A percentile compares a stretch with the other conserved stretches of the same genome.
These are phyloP conservation scores for Xylariomycetidae sp. DNA, from an alignment of 2,329 filamentous ascomycete species.

Conservation along the genomic window DNA sequence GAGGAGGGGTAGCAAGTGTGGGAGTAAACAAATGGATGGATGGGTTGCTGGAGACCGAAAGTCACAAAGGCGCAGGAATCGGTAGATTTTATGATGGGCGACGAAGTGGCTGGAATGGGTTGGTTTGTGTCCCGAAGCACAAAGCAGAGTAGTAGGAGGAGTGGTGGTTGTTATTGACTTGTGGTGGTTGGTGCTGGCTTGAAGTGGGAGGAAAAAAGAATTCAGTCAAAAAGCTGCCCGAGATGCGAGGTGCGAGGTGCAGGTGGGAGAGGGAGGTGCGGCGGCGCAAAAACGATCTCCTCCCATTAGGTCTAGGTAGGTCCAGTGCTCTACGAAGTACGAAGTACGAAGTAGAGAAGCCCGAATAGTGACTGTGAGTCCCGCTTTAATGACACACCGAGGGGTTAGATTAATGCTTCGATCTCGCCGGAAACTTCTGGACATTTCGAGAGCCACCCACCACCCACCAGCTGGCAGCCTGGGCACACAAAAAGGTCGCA, in stretches of 20 bases:
- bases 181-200: slow-evolving; percentile 12
- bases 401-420: too few species aligned
- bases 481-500: too few species aligned
- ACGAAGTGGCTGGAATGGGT: too few species aligned
- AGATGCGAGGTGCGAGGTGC: slow-evolving; percentile 18
- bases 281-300: too few species aligned
- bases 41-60: neutral
- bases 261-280: slow-evolving; percentile 16
- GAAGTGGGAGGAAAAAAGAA: slow-evolving; percentile 6
- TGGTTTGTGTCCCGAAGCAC: too few species aligned
- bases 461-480: too few species aligned
- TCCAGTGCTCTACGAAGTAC: too few species aligned
- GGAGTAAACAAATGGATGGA: neutral
- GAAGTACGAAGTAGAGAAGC: too few species aligned
- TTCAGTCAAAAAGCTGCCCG: slow-evolving; percentile 22
- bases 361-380: too few species aligned
- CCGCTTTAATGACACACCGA: too few species aligned
- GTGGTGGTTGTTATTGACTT: slow-evolving; percentile 2
- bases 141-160: slow-evolving; percentile 3
- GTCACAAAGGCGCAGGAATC: slow-evolving; percentile 1
- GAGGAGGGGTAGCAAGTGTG: slow-evolving; percentile 20
- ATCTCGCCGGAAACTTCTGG: slow-evolving; percentile 29
- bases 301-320: too few species aligned
- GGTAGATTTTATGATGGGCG: too few species aligned
- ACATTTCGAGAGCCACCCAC: slow-evolving; percentile 18